Percentiles rank a stretch among this genome's conserved stretches.
These are phyloP conservation scores for Trichosporon inkin DNA, from an alignment of 1,284 basidiomycete species.

Conservation along the genomic window DNA sequence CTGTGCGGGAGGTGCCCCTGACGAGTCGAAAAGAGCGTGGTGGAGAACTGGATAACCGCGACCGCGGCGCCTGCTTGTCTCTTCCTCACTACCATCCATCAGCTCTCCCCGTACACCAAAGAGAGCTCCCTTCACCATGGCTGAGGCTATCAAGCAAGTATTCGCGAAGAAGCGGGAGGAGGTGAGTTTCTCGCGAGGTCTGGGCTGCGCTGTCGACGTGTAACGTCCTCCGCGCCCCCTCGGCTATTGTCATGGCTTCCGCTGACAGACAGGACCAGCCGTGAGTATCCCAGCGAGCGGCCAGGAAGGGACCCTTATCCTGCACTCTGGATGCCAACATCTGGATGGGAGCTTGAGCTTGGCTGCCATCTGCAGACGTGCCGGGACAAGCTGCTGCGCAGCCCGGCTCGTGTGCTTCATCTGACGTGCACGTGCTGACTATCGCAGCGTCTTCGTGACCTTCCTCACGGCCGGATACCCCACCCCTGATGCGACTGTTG, in stretches of 20 bases:
- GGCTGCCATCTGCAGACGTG: neutral
- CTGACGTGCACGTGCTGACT: neutral
- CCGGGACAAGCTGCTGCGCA: neutral
- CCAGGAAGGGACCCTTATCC: neutral
- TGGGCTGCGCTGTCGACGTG: neutral
- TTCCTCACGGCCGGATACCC: constrained; percentile 93
- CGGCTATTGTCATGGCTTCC: neutral
- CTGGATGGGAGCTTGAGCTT: no score
- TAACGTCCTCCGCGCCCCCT: neutral
- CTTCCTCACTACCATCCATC: constrained; percentile 1
- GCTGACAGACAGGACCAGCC: constrained; percentile 35
- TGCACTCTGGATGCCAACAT: neutral
- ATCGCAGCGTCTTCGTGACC: constrained; percentile 70
- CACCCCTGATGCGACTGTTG: constrained; percentile 70
- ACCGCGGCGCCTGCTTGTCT: neutral
- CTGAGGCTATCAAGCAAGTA: constrained; percentile 65
- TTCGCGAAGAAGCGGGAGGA: constrained; percentile 67
- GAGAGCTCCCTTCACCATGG: constrained; percentile 54
- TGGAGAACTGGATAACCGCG: neutral
- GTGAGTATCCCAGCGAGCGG: constrained; percentile 25
- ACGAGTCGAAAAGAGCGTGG: constrained; percentile 7
- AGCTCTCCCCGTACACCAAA: neutral
- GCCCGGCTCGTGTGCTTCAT: neutral
- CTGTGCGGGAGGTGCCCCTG: neutral
- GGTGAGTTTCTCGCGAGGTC: constrained; percentile 49